Conservation (phyloP, 805 yeast species). For the Saturnispora zaruensis region DNA sequence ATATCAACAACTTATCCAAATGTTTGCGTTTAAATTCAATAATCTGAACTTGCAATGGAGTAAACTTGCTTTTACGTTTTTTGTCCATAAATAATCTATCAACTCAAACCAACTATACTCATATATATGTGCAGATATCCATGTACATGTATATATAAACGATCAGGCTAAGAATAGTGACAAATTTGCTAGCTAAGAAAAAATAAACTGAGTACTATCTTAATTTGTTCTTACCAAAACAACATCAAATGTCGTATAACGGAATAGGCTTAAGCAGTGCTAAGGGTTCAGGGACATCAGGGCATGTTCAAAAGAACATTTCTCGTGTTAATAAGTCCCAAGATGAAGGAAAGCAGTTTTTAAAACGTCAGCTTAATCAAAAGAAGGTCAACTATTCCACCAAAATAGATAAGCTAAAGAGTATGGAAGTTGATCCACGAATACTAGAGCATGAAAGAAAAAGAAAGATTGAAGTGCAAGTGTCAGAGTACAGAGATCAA, state of each 20-base stretch:
- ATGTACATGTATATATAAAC: too few relatives aligned
- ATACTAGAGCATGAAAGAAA: conserved; percentile 30
- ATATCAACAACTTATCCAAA: conserved; percentile 61
- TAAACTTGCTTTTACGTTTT: conserved; percentile 29
- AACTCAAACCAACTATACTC: not conserved
- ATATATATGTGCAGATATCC: not conserved
- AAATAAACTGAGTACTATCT: not conserved
- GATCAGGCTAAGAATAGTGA: not conserved
- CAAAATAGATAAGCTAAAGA: conserved; percentile 7
- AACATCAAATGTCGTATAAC: conserved; percentile 41
- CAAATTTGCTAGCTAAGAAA: not conserved
- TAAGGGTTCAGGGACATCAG: conserved; percentile 58
- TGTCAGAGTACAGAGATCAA: conserved; percentile 42
- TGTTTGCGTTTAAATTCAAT: conserved; percentile 53
- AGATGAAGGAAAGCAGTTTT: conserved; percentile 31
- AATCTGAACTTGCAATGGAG: conserved; percentile 79
- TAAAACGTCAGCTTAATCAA: conserved; percentile 27
- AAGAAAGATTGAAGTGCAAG: conserved; percentile 36
- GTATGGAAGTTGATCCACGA: conserved; percentile 19
- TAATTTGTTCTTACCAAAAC: not conserved
- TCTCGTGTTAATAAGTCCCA: conserved; percentile 22
- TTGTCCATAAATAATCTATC: not conserved
- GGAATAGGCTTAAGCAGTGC: conserved; percentile 51
- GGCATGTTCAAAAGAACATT: conserved; percentile 43
- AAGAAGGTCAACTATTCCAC: conserved; percentile 12